Evolutionary conservation across 768 basidiomycete genomes (phyloP), one percentile per base, ranked within the genome.

Genomic region (Suillus decipiens): DNA sequence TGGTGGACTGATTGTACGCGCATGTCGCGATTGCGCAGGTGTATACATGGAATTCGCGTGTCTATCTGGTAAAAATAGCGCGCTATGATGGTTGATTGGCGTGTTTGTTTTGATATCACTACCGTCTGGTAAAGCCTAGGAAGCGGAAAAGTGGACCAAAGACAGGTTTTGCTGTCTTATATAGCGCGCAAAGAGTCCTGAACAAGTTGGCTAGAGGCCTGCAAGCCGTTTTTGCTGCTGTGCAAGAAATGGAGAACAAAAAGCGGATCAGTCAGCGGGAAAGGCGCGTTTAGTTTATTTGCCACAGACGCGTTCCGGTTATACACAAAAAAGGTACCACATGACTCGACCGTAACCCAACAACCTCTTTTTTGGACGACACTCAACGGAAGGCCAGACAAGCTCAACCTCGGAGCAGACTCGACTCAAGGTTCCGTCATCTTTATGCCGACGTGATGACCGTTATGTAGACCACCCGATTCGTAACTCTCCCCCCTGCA

Each of bases 1-100:
- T 0, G 76, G 71, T 6, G 76, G 76, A 33, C 76, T 77, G 11
- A 69, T 43, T 9, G 70, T 64, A 64, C 76, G 77, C 66, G 56
- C 69, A 51, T 66, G 70, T 64, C 75, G 74, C 47, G 73, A 66
- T 24, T 67, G 66, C 3, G 69, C 59, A 10, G 72, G 31, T 1
- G 72, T 68, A 11, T 64, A 64, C 59, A 72, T 68, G 11, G 59
- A 59, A 45, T 39, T 51, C 33, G 33, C 48, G 28, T 43, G 39
- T 41, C 31, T n/a, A 37, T 41, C 28, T 17, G 55, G 17, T 9
- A 15, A 53, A 36, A 8, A 62, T 41, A 22, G 31, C 50, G 62
- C 61, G 64, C 24, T 47, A 15, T 61, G 42, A 56, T n/a, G n/a
- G 42, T 28, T 48, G 22, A 17, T 42, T 24, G 39, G 10, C 10